Percentiles rank a stretch among this genome's conserved stretches.
These are phyloP conservation scores for Syncephalastrum racemosum DNA, from an alignment of 371 early-diverging fungal species.

Conservation along the genomic window DNA sequence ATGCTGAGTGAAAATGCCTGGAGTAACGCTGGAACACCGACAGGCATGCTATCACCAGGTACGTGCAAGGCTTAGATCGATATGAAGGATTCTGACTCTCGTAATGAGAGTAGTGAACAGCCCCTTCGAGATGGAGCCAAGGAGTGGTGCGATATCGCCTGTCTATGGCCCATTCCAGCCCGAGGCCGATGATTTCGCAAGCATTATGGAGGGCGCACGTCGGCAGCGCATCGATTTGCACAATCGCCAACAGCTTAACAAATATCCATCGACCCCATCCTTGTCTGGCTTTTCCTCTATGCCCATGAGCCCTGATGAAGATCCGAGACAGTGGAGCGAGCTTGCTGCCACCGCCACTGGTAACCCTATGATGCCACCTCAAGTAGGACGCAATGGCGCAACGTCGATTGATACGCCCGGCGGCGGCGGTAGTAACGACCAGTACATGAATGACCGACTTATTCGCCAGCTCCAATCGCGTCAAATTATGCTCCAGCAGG, in stretches of 20 bases:
- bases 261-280: slow-evolving; percentile 18
- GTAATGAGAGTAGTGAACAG: slow-evolving; percentile 2
- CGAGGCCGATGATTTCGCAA: slow-evolving; percentile 13
- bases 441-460: slow-evolving; percentile 25
- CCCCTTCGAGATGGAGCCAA: slow-evolving; percentile 16
- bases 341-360: neutral
- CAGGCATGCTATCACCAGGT: slow-evolving; percentile 19
- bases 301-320: slow-evolving; percentile 9
- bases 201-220: slow-evolving; percentile 4
- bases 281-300: slow-evolving; percentile 11
- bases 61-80: neutral
- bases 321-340: slow-evolving; percentile 1
- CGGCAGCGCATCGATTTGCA: slow-evolving; percentile 8
- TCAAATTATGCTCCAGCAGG: slow-evolving; percentile 44
- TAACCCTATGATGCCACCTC: no score
- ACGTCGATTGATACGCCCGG: slow-evolving; percentile 7
- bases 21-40: slow-evolving; percentile 20
- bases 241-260: slow-evolving; percentile 14
- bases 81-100: neutral
- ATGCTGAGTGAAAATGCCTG: slow-evolving; percentile 28
- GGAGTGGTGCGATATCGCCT: slow-evolving; percentile 11
- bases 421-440: slow-evolving; percentile 8
- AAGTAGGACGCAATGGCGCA: neutral
- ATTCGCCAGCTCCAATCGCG: slow-evolving; percentile 40
- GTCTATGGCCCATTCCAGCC: slow-evolving; percentile 12